Evolutionary conservation across 164 flowering plant genomes (phyloP).

Genomic region (Taxillus chinensis): DNA sequence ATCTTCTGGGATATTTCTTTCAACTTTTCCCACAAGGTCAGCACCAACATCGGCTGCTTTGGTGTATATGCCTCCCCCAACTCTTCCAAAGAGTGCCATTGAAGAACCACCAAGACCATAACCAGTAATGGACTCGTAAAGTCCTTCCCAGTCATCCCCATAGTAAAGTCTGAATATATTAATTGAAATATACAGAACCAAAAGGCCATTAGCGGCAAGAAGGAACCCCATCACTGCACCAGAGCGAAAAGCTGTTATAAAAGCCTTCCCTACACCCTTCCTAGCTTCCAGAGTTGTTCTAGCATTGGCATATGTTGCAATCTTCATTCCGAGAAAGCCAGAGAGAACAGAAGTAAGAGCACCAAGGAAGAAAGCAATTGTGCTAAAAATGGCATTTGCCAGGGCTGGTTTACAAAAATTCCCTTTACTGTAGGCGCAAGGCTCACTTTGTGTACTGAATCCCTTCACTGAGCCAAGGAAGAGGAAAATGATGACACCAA

Average conservation of each 20-base stretch:
- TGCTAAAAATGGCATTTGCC: constrained; percentile 39
- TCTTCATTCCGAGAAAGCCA: constrained; percentile 45
- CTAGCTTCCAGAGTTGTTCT: constrained; percentile 43
- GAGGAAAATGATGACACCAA: constrained; percentile 31
- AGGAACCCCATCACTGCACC: constrained; percentile 54
- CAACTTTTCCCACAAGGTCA: constrained; percentile 48
- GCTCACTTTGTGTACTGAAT: constrained; percentile 37
- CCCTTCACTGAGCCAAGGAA: constrained; percentile 41
- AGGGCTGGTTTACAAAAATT: constrained; percentile 40
- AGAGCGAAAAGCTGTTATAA: constrained; percentile 37
- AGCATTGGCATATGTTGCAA: constrained; percentile 49
- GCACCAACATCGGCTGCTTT: constrained; percentile 58
- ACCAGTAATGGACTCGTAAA: constrained; percentile 45
- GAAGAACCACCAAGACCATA: constrained; percentile 55
- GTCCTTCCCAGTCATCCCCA: constrained; percentile 50
- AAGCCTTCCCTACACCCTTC: constrained; percentile 42
- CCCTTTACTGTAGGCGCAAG: constrained; percentile 32
- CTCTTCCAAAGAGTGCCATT: constrained; percentile 59
- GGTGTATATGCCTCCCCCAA: constrained; percentile 50
- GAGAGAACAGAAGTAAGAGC: constrained; percentile 37
- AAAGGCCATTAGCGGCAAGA: constrained; percentile 45
- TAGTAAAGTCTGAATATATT: constrained; percentile 35
- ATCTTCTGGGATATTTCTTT: constrained; percentile 43
- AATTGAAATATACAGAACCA: constrained; percentile 32
- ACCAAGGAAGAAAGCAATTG: constrained; percentile 43